Conservation (phyloP, 2,329 filamentous ascomycete genomes). For the Talaromyces sp. region DNA sequence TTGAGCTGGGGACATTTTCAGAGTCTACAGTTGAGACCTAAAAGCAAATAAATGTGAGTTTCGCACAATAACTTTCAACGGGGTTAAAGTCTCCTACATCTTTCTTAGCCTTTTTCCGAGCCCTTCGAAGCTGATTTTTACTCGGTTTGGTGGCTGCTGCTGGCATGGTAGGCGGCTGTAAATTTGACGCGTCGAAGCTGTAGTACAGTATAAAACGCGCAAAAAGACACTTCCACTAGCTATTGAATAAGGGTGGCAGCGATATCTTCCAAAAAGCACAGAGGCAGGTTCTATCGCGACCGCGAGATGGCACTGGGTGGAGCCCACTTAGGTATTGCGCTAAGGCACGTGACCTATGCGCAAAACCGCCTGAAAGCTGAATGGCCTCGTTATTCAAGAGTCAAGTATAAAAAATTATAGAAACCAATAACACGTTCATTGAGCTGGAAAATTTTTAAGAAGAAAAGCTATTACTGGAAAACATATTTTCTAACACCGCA, state of each 20-base stretch:
- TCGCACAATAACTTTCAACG: background rate
- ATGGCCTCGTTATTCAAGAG: background rate
- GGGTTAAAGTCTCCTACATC: background rate
- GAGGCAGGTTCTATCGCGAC: background rate
- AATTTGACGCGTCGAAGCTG: background rate
- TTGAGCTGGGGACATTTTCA: background rate
- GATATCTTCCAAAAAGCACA: background rate
- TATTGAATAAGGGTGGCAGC: background rate
- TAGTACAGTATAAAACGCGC: background rate
- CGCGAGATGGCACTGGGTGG: background rate
- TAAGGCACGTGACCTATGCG: background rate
- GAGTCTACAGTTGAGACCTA: background rate
- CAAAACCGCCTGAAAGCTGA: background rate
- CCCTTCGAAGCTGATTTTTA: conserved; percentile 14
- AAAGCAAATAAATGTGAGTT: background rate
- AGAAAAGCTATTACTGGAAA: background rate
- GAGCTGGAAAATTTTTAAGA: background rate
- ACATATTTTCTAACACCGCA: background rate
- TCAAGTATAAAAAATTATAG: background rate
- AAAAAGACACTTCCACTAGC: background rate
- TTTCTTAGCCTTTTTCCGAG: conserved; percentile 12
- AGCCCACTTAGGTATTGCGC: background rate
- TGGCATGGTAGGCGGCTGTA: conserved; percentile 6
- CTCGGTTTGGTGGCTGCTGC: conserved; percentile 8
- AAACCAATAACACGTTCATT: background rate